Conservation (phyloP, 345 rosid species). For the Carallia brachiata region DNA sequence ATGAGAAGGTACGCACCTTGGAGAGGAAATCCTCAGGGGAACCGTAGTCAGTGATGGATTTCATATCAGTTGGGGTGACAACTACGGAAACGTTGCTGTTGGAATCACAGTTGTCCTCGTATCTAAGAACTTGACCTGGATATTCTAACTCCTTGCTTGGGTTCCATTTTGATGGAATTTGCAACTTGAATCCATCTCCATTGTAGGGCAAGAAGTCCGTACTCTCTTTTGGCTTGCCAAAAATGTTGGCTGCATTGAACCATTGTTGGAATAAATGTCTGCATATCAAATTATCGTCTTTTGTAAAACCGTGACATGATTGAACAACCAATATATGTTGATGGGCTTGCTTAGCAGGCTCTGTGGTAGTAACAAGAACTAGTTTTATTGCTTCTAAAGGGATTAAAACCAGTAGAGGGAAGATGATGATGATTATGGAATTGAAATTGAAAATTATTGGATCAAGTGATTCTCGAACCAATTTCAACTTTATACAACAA, state of each 20-base stretch:
- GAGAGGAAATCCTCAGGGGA: conserved; percentile 73
- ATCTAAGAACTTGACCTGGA: conserved; percentile 88
- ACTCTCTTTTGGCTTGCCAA: conserved; percentile 84
- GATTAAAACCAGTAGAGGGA: too few relatives aligned
- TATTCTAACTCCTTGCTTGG: conserved; percentile 84
- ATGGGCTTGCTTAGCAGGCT: too few relatives aligned
- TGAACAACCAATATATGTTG: too few relatives aligned
- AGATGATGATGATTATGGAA: too few relatives aligned
- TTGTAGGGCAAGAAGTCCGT: conserved; percentile 64
- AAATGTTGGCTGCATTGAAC: conserved; percentile 68
- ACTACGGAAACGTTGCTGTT: conserved; percentile 57
- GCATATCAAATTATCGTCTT: too few relatives aligned
- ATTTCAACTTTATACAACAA: too few relatives aligned
- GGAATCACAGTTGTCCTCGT: conserved; percentile 82
- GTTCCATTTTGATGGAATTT: conserved; percentile 85
- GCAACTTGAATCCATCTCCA: conserved; percentile 73
- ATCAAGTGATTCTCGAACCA: too few relatives aligned
- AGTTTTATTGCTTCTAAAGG: too few relatives aligned
- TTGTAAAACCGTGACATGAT: too few relatives aligned
- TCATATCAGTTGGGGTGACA: conserved; percentile 79
- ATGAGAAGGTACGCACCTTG: conserved; percentile 42
- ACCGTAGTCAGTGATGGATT: conserved; percentile 76
- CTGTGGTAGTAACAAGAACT: too few relatives aligned
- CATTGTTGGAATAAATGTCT: not conserved
- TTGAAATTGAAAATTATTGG: too few relatives aligned